These are phyloP conservation scores for Bimuria novae-zelandiae DNA, from an alignment of 2,329 filamentous ascomycete genomes.

Conservation along the genomic window DNA sequence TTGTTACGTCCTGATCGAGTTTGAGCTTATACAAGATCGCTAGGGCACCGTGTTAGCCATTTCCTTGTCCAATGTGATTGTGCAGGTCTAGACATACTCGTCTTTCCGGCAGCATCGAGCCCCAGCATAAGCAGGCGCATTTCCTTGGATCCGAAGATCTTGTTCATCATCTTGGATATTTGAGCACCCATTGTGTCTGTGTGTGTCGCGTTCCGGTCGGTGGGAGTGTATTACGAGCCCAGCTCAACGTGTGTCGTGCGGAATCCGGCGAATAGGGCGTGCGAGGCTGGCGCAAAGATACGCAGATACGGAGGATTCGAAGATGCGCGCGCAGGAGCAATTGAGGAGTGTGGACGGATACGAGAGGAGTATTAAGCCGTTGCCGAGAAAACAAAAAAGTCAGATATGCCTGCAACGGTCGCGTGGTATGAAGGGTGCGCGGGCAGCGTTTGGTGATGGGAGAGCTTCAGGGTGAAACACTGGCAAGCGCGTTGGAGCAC, in stretches of 20 bases:
- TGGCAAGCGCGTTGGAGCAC: slow-evolving; percentile 14
- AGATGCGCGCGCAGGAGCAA: not conserved
- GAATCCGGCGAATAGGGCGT: not conserved
- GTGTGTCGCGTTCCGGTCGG: slow-evolving; percentile 15
- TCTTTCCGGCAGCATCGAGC: slow-evolving; percentile 97
- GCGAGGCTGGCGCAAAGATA: not conserved
- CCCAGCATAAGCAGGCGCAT: slow-evolving; percentile 98
- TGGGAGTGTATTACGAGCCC: slow-evolving; percentile 8
- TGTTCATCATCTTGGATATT: slow-evolving; percentile 94
- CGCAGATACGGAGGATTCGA: not conserved
- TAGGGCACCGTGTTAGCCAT: slow-evolving; percentile 31
- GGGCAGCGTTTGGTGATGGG: slow-evolving; percentile 1
- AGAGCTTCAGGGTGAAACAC: slow-evolving; percentile 24
- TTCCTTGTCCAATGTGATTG: not conserved
- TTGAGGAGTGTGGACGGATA: not conserved
- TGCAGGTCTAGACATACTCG: slow-evolving; percentile 59
- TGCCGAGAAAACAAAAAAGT: not conserved
- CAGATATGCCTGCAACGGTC: slow-evolving; percentile 1
- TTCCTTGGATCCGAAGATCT: slow-evolving; percentile 99
- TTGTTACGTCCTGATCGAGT: slow-evolving; percentile 98
- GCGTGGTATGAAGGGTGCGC: slow-evolving; percentile 2
- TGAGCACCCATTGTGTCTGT: slow-evolving; percentile 79
- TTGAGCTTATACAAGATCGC: slow-evolving; percentile 99
- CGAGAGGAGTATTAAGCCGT: not conserved
- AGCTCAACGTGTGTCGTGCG: slow-evolving; percentile 8